Evolutionary conservation across 2,329 filamentous ascomycete genomes (phyloP).

Genomic region (Exophiala dermatitidis): DNA sequence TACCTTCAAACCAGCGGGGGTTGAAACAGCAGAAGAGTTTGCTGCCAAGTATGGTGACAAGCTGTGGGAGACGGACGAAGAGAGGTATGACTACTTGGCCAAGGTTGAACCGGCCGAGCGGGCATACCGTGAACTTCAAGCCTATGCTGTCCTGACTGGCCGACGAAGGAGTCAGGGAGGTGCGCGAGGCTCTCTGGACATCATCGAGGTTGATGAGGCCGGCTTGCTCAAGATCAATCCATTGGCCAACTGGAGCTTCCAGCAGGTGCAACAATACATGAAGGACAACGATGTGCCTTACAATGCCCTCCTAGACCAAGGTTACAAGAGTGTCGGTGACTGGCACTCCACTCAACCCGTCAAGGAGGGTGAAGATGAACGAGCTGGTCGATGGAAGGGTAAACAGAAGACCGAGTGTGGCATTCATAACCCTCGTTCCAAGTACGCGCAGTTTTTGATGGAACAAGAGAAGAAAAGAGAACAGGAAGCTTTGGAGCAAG

Average conservation of each 20-base stretch:
- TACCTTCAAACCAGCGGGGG: slow-evolving; percentile 78
- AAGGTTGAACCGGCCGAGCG: slow-evolving; percentile 96
- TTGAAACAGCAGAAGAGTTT: slow-evolving; percentile 67
- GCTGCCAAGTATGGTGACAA: slow-evolving; percentile 71
- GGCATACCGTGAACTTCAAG: slow-evolving; percentile 78
- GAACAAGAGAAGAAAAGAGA: slow-evolving; percentile 64
- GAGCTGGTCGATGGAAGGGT: slow-evolving; percentile 94
- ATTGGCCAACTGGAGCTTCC: slow-evolving; percentile 86
- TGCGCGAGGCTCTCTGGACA: slow-evolving; percentile 79
- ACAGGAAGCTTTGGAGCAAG: slow-evolving; percentile 47
- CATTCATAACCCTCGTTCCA: slow-evolving; percentile 95
- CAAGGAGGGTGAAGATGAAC: slow-evolving; percentile 85
- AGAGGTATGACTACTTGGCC: slow-evolving; percentile 92
- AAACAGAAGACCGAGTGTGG: slow-evolving; percentile 94
- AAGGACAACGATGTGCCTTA: slow-evolving; percentile 82
- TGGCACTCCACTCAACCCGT: slow-evolving; percentile 96
- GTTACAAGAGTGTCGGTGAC: slow-evolving; percentile 98
- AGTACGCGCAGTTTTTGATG: slow-evolving; percentile 77
- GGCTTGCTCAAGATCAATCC: slow-evolving; percentile 97
- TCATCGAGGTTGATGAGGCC: slow-evolving; percentile 86
- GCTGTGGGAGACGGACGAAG: slow-evolving; percentile 76
- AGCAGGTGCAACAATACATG: slow-evolving; percentile 82
- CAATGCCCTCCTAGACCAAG: slow-evolving; percentile 80
- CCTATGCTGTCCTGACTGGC: slow-evolving; percentile 86
- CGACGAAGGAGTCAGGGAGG: slow-evolving; percentile 87